Base-by-base conservation (phyloP, 2,329 filamentous ascomycete species). In the Penicillium italicum region DNA sequence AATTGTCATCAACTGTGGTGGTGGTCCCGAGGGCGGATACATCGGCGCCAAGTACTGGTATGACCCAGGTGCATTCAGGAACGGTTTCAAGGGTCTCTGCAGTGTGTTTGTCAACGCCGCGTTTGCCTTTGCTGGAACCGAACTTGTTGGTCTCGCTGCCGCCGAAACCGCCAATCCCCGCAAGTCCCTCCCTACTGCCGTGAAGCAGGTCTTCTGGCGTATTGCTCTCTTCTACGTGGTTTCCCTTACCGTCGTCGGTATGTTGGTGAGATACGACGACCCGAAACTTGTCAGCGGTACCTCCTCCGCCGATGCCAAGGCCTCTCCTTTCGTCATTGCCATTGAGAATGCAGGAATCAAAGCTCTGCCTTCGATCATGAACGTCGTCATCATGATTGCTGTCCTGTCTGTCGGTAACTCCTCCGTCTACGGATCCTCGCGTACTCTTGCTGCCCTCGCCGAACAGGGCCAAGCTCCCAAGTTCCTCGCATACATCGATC, bases 141-240 rank as follows among this genome's bases (percentile, higher is more conserved):
- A 86, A 69, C 72, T 86, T 36, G 81, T 85, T 41, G 84, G 83
- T 67, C 73, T 85, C 42, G 81, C 82, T 24, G 82, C 82, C 37
- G 82, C 82, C 22, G 82, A 85, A 68, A 81, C 82, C 10, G 74
- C 74, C 20, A 82, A 85, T 59, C 82, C 83, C 34, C 74, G 77
- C 55, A 82, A 94, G 69, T 89, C 88, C 1, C 80, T 97, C 0
- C 92, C 92, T 0, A 91, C 86, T 0, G 92, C 92, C 12, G 85
- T 95, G 66, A 96, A 95, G 76, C 91, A 96, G 72, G 91, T 96
- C 22, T 96, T 96, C 74, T 97, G 92, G 91, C 87, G 92, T 67
- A 96, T 96, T 68, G 85, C 86, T 4, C 80, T 95, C 54, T 97
- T 97, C 77, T 97, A 96, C 76, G 81, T 97, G 47, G 85, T 95